Base-by-base conservation (phyloP, 2,329 filamentous ascomycete genomes). In the Ascochyta viciae-villosae region DNA sequence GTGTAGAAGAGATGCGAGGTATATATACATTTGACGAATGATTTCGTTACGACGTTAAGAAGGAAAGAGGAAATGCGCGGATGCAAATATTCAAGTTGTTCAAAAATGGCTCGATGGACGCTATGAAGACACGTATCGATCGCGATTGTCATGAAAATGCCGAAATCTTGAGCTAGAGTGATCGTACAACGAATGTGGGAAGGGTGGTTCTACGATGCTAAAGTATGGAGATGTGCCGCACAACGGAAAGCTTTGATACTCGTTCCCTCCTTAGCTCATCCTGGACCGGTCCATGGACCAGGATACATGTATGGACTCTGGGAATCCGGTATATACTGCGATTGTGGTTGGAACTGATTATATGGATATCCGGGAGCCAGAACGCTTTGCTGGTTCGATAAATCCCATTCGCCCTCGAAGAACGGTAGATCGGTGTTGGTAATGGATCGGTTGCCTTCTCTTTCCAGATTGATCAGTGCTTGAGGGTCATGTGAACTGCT, bases 371-470 rank as follows among this genome's bases (percentile, higher is more conserved):
- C 10, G 7, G 29, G 40, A 16, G 33, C 41, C 26, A 35, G 16
- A 24, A 35, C 15, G 13, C 4, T 24, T 19, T 35, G 42, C 12
- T 45, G 42, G 19, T 9, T 26, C 15, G 15, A 42, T 10, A 19
- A 4, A 12, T 33, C 26, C 26, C 23, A 33, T 3, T 50, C 48
- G 27, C 24, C 24, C 15, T 39, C 40, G n/a, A 45, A 51, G 19
- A 51, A 45, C 6, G 27, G 2, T 2, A 47, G 10, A 15, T 53
- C 43, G 5, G 16, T 13, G 13, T 31, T 42, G 3, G 3, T 13
- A 8, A 53, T 15, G 6, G 43, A 42, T 31, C n/a, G 19, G 7
- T 47, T 53, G 13, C 53, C 53, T 15, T 50, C 46, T n/a, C 10
- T 24, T 19, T 56, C 53, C 31, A 56, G 12, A 8, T 37, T 27